These are phyloP conservation scores for Rhizophagus prolifer DNA, from an alignment of 192 early-diverging fungal species.

Conservation along the genomic window DNA sequence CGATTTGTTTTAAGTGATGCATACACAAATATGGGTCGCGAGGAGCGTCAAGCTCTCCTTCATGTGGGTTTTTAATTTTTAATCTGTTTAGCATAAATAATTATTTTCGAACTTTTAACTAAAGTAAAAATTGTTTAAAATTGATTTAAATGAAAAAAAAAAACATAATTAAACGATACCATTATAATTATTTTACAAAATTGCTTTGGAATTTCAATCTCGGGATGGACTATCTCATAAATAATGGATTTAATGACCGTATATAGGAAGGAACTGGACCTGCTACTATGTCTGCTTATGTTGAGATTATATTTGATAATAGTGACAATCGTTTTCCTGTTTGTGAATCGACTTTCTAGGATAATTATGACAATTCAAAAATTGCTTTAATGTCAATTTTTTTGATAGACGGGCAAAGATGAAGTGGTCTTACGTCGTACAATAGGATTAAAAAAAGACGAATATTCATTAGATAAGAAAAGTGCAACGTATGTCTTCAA, in stretches of 20 bases:
- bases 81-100: slow-evolving; percentile 29
- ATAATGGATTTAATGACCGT: too few species aligned
- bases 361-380: too few species aligned
- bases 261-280: slow-evolving; percentile 85
- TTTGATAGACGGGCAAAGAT: slow-evolving; percentile 77
- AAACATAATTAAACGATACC: too few species aligned
- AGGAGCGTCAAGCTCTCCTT: slow-evolving; percentile 90
- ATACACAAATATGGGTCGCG: slow-evolving; percentile 87
- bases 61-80: slow-evolving; percentile 58
- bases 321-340: slow-evolving; percentile 91
- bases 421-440: slow-evolving; percentile 89
- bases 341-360: slow-evolving; percentile 13
- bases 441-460: slow-evolving; percentile 96
- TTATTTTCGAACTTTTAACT: background rate
- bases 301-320: slow-evolving; percentile 97
- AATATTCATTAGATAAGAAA: slow-evolving; percentile 96
- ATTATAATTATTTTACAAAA: too few species aligned
- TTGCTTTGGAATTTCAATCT: too few species aligned
- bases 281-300: slow-evolving; percentile 92
- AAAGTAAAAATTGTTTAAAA: background rate
- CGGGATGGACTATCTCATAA: background rate
- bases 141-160: too few species aligned
- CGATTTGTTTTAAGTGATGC: slow-evolving; percentile 96
- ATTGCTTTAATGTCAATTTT: too few species aligned
- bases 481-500: slow-evolving; percentile 65